Evolutionary conservation across 2,329 filamentous ascomycete genomes (phyloP), one percentile per base, ranked within the genome.

Genomic region (Pseudonectria buxi): DNA sequence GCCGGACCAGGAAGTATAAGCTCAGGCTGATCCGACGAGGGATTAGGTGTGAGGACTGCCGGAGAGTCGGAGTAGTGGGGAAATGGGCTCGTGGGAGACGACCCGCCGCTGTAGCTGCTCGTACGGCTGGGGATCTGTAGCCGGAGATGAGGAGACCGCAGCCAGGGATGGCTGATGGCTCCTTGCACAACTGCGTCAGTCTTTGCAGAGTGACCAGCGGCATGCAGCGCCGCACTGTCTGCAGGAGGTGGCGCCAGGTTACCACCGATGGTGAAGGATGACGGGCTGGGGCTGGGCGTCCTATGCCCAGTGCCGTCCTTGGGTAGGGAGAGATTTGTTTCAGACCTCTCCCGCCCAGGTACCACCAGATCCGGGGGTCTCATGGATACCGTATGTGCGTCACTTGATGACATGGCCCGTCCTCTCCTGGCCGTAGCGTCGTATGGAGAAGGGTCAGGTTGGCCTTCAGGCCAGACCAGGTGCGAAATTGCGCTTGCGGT

Each of bases 31-130:
- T 68, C 61, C 24, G 48, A 47, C 7, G 61, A 55, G 9, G 56
- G 54, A 34, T 60, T 55, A 6, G 71, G 68, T 1, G 67, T 66
- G 30, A 72, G 50, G 6, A 59, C 36, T 16, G 63, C 49, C 1
- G 74, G 71, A 2, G 72, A 74, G 42, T 89, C 84, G 3, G 72
- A 69, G 44, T 78, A 85, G 5, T 68, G 59, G 2, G 85, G 85
- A 43, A 92, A 90, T 0, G 83, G 81, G 4, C 76, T 74, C 4
- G 69, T 59, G 1, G 71, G 67, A 2, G 72, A 70, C 0, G 71
- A 71, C 14, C 55, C 55, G 15, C 62, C 64, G 37, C 67, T 73
- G 16, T 62, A 57, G 29, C 59, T 64, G 31, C 61, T 58, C 11
- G 59, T 57, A 3, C 62, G 62, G 29, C 63, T 67, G 1, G 72